Evolutionary conservation across 1,284 basidiomycete species (phyloP).

Genomic region (Cutaneotrichosporon daszewskae): DNA sequence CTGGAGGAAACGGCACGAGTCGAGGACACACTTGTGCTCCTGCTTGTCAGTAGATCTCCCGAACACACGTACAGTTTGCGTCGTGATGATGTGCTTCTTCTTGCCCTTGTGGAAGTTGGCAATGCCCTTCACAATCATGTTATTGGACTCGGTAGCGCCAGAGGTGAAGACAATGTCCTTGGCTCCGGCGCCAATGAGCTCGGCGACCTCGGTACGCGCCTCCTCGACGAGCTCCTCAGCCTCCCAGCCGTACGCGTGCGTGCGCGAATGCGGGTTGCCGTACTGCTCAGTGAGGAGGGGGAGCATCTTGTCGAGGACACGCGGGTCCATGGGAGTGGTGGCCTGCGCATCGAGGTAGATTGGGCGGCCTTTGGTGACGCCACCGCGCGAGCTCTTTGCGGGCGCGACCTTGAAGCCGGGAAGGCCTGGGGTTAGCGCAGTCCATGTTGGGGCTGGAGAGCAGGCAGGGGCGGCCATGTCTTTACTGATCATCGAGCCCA

Average conservation of each 20-base stretch:
- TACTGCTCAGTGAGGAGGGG: constrained; percentile 94
- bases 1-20: constrained; percentile 90
- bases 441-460: neutral
- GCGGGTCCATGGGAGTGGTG: constrained; percentile 94
- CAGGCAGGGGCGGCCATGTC: too few relatives aligned
- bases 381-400: constrained; percentile 56
- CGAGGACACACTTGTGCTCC: constrained; percentile 99
- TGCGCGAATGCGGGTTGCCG: constrained; percentile 96
- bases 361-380: constrained; percentile 61
- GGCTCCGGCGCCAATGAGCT: constrained; percentile 84
- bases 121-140: constrained; percentile 96
- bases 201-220: constrained; percentile 84
- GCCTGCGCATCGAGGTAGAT: constrained; percentile 97
- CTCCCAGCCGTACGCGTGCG: constrained; percentile 99
- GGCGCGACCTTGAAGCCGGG: constrained; percentile 64
- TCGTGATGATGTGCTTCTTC: constrained; percentile 84
- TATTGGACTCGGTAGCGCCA: constrained; percentile 97
- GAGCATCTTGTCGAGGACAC: constrained; percentile 95
- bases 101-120: constrained; percentile 89
- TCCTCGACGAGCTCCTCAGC: constrained; percentile 90
- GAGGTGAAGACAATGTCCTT: constrained; percentile 99
- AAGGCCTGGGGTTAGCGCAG: neutral
- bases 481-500: too few relatives aligned
- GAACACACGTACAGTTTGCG: constrained; percentile 64
- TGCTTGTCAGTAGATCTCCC: constrained; percentile 47